Evolutionary conservation across 139 green algal genomes (phyloP).

Genomic region (Zygnema circumcarinatum): DNA sequence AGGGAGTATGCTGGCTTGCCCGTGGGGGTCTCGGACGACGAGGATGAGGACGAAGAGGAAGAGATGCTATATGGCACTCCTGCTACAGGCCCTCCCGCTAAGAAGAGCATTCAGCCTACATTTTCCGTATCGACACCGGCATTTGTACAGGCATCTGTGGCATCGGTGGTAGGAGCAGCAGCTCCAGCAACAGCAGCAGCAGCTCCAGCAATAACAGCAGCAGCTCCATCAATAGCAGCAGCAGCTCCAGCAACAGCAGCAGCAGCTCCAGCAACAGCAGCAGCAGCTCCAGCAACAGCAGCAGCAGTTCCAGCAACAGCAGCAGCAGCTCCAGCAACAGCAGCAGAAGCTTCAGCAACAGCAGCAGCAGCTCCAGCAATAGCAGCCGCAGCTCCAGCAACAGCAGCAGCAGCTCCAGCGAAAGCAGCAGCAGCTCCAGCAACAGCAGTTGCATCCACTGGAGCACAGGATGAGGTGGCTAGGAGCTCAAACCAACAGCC

Average conservation of each 20-base stretch:
- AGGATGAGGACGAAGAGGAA: slow-evolving; percentile 20
- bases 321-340: too few species aligned
- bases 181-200: too few species aligned
- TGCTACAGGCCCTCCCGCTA: neutral
- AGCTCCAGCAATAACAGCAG: too few species aligned
- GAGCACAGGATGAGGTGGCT: too few species aligned
- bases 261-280: neutral
- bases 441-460: too few species aligned
- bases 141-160: too few species aligned
- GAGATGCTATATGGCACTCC: slow-evolving; percentile 4
- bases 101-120: too few species aligned
- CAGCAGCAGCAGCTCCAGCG: neutral
- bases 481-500: too few species aligned
- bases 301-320: neutral
- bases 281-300: neutral
- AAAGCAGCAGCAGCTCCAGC: neutral
- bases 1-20: neutral
- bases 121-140: too few species aligned
- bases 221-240: too few species aligned
- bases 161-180: too few species aligned
- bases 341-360: neutral
- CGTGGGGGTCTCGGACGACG: neutral
- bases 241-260: neutral
- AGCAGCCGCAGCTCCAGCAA: neutral
- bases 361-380: too few species aligned